Conservation (phyloP, 345 rosid species). For the Euclidium syriacum region DNA sequence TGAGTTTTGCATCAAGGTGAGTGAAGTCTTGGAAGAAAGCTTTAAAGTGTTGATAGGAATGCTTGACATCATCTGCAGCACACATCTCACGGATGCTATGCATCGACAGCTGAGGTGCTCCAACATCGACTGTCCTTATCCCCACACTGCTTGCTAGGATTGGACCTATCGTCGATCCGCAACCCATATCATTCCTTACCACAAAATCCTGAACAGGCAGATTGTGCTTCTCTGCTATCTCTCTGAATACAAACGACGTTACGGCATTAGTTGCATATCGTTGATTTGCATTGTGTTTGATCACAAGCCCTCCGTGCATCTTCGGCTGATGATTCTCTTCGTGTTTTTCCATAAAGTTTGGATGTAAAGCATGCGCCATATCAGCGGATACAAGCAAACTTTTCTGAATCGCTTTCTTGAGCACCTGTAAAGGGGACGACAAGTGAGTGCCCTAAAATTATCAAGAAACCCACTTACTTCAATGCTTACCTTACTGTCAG, state of each 20-base stretch:
- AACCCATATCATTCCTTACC: slow-evolving; percentile 90
- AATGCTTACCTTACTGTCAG: slow-evolving; percentile 60
- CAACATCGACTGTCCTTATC: slow-evolving; percentile 90
- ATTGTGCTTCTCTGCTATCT: slow-evolving; percentile 69
- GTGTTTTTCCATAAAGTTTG: slow-evolving; percentile 92
- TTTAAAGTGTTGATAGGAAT: slow-evolving; percentile 88
- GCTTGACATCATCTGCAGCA: slow-evolving; percentile 72
- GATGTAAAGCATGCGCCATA: slow-evolving; percentile 98
- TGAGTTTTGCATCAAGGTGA: slow-evolving; percentile 58
- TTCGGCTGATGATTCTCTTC: slow-evolving; percentile 96
- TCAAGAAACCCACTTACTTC: background rate
- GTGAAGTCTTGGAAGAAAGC: slow-evolving; percentile 72
- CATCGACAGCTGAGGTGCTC: slow-evolving; percentile 96
- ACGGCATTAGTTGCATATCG: slow-evolving; percentile 95
- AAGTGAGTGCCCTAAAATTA: background rate
- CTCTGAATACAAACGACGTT: slow-evolving; percentile 74
- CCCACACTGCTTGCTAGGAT: slow-evolving; percentile 93
- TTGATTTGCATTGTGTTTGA: slow-evolving; percentile 94
- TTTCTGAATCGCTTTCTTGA: slow-evolving; percentile 79
- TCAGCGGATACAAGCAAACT: slow-evolving; percentile 93
- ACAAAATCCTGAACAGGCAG: slow-evolving; percentile 95
- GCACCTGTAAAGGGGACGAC: slow-evolving; percentile 44
- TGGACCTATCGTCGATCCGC: slow-evolving; percentile 98
- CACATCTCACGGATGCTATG: slow-evolving; percentile 98
- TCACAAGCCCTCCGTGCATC: slow-evolving; percentile 98